These are phyloP conservation scores for Chrysoporthe puriensis DNA, from an alignment of 2,329 filamentous ascomycete genomes.

Conservation along the genomic window DNA sequence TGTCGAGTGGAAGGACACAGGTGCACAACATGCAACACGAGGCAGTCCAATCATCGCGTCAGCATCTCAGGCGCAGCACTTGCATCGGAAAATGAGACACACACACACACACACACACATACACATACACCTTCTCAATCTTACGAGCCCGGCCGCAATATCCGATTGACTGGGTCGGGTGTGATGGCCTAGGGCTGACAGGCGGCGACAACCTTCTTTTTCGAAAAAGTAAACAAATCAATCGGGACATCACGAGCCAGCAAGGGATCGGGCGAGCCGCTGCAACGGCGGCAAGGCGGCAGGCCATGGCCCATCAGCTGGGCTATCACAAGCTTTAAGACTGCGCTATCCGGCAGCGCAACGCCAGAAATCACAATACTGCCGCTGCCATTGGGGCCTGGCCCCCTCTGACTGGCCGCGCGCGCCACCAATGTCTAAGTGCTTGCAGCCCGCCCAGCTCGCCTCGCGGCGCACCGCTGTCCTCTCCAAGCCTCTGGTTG, in stretches of 20 bases:
- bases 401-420: constrained; percentile 16
- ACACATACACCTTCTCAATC: no score
- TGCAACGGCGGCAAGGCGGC: constrained; percentile 21
- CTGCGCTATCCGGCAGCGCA: background rate
- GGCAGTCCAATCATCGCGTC: background rate
- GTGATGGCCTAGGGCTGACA: constrained; percentile 10
- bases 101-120: no score
- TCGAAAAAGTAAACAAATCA: constrained; percentile 5
- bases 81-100: no score
- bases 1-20: background rate
- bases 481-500: constrained; percentile 24
- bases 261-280: constrained; percentile 18
- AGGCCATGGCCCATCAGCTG: background rate
- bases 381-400: constrained; percentile 4
- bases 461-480: constrained; percentile 13
- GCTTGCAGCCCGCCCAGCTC: constrained; percentile 19
- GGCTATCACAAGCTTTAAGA: constrained; percentile 1
- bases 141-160: constrained; percentile 7
- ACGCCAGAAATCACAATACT: background rate
- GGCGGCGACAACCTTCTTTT: constrained; percentile 6
- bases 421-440: constrained; percentile 9
- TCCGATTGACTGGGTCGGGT: constrained; percentile 16
- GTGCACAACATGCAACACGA: background rate
- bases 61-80: background rate
- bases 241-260: background rate